A percentile compares a stretch with the other conserved stretches of the same genome.
Evolutionary conservation across 345 rosid genomes (phyloP).

Genomic region (Ceriops decandra): DNA sequence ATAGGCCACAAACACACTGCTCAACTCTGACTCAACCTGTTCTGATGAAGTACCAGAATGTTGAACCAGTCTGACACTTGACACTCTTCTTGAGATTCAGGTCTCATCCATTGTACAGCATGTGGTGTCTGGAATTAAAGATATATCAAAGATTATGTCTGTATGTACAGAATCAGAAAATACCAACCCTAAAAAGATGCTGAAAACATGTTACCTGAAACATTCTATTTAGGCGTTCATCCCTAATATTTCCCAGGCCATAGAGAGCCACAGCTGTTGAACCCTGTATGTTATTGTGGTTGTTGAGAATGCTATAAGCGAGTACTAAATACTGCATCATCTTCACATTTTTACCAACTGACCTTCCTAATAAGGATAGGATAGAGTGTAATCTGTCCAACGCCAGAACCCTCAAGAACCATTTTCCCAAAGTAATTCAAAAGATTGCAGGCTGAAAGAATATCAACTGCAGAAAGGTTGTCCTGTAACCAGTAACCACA

Average conservation of each 20-base stretch:
- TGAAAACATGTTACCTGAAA: slow-evolving; percentile 60
- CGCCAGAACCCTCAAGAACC: slow-evolving; percentile 99
- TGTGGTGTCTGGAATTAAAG: slow-evolving; percentile 72
- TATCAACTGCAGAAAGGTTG: slow-evolving; percentile 95
- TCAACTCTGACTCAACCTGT: slow-evolving; percentile 54
- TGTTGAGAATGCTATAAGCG: slow-evolving; percentile 11
- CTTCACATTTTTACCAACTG: slow-evolving; percentile 20
- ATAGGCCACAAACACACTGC: not conserved
- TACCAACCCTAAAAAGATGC: slow-evolving; percentile 7
- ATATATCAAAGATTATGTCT: slow-evolving; percentile 18
- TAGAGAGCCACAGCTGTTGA: slow-evolving; percentile 92
- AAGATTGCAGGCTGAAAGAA: slow-evolving; percentile 94
- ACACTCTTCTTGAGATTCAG: slow-evolving; percentile 88
- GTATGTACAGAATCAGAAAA: slow-evolving; percentile 14
- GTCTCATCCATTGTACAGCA: slow-evolving; percentile 99
- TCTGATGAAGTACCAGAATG: slow-evolving; percentile 96
- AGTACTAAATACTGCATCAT: slow-evolving; percentile 12
- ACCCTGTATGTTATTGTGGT: slow-evolving; percentile 50
- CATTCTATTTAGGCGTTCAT: slow-evolving; percentile 96
- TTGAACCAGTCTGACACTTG: slow-evolving; percentile 92
- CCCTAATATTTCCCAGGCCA: slow-evolving; percentile 97
- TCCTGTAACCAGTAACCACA: slow-evolving; percentile 57
- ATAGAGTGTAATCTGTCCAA: slow-evolving; percentile 83
- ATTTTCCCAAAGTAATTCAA: slow-evolving; percentile 96
- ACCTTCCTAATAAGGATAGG: slow-evolving; percentile 96